These are phyloP conservation scores for Hyaloscypha finlandica DNA, from an alignment of 495 filamentous ascomycete species.

Conservation along the genomic window DNA sequence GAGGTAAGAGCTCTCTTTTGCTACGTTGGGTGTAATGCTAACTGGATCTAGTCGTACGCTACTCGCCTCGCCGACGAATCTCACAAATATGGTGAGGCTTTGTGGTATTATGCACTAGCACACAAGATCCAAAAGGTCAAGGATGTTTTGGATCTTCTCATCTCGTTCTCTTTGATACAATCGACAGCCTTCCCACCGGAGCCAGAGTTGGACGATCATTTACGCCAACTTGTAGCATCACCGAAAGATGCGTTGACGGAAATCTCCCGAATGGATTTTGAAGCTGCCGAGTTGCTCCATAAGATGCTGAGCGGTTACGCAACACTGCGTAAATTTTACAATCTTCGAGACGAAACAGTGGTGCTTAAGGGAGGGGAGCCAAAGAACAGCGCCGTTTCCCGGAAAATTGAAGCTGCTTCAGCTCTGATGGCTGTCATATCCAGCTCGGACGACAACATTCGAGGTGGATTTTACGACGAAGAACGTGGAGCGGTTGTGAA, in stretches of 20 bases:
- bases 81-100: conserved; percentile 74
- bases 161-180: conserved; percentile 80
- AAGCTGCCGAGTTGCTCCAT: conserved; percentile 77
- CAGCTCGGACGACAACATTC: conserved; percentile 84
- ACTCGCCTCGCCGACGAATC: conserved; percentile 65
- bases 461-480: conserved; percentile 82
- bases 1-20: conserved; percentile 54
- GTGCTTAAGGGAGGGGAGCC: conserved; percentile 35
- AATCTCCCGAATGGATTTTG: conserved; percentile 65
- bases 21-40: conserved; percentile 14
- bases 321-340: conserved; percentile 83
- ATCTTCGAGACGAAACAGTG: conserved; percentile 71
- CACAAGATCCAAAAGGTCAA: conserved; percentile 73
- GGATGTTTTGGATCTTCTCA: conserved; percentile 80
- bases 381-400: conserved; percentile 43
- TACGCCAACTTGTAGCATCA: conserved; percentile 64
- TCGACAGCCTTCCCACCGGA: conserved; percentile 74
- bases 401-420: conserved; percentile 66
- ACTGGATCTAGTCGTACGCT: conserved; percentile 65
- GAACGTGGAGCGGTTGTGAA: conserved; percentile 75
- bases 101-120: conserved; percentile 84
- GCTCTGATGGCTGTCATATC: conserved; percentile 77
- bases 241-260: conserved; percentile 65
- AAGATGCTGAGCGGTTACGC: conserved; percentile 89
- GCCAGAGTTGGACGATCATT: conserved; percentile 65